These are phyloP conservation scores for Talaromyces sp. DNA, from an alignment of 2,329 filamentous ascomycete genomes.

Conservation along the genomic window DNA sequence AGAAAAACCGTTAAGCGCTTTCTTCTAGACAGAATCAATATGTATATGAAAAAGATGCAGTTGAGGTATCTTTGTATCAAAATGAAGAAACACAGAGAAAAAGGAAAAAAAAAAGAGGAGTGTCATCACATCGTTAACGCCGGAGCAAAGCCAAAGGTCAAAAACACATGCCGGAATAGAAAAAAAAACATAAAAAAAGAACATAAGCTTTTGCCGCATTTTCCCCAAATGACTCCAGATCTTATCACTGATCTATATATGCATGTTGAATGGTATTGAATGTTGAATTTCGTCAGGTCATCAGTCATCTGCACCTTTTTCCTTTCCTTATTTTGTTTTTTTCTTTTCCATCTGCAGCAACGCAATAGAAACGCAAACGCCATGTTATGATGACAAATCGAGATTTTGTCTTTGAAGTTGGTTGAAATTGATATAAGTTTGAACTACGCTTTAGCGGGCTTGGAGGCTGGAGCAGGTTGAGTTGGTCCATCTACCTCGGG, in stretches of 20 bases:
- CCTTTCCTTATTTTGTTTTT: neutral
- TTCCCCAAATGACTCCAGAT: neutral
- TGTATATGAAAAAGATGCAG: conserved; percentile 2
- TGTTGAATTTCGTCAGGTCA: conserved; percentile 13
- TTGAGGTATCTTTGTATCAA: conserved; percentile 4
- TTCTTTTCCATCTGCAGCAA: neutral
- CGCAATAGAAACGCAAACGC: neutral
- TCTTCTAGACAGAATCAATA: neutral
- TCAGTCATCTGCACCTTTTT: conserved; percentile 6
- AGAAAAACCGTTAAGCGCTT: neutral
- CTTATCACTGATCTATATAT: conserved; percentile 1
- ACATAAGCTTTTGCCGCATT: neutral
- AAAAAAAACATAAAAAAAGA: neutral
- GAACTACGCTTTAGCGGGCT: neutral
- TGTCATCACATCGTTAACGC: neutral
- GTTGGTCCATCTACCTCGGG: conserved; percentile 17
- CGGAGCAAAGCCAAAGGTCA: neutral
- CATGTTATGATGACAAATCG: neutral
- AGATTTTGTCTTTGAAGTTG: neutral
- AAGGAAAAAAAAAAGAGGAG: neutral
- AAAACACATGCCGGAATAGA: neutral
- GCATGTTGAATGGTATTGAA: conserved; percentile 13
- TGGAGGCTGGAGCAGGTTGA: conserved; percentile 9
- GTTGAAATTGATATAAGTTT: neutral
- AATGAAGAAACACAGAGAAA: neutral